phyloP scores from a whole-genome alignment of 1,284 basidiomycete species.

The Tylopilus sp. region DNA sequence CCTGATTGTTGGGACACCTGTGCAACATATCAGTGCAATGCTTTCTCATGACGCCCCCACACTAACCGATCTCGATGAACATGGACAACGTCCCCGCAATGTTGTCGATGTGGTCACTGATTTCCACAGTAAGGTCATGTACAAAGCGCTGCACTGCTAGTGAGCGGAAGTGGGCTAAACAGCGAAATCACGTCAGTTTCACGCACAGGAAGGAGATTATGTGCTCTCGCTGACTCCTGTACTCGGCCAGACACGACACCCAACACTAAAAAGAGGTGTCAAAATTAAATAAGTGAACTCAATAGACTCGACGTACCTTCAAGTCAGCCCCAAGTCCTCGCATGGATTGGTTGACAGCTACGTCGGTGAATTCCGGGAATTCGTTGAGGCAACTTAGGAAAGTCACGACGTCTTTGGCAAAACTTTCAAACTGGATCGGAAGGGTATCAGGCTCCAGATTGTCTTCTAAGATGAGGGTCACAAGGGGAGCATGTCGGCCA shows the following conservation, averaged over 20 bases:
- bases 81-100: slow-evolving; percentile 48
- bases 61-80: slow-evolving; percentile 54
- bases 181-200: slow-evolving; percentile 15
- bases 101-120: slow-evolving; percentile 53
- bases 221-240: slow-evolving; percentile 30
- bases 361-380: slow-evolving; percentile 56
- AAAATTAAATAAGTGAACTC: slow-evolving; percentile 9
- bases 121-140: slow-evolving; percentile 50
- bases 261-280: slow-evolving; percentile 29
- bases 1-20: slow-evolving; percentile 59
- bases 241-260: slow-evolving; percentile 33
- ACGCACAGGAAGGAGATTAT: not conserved
- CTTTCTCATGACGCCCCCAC: slow-evolving; percentile 15
- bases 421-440: slow-evolving; percentile 38
- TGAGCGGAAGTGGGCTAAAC: slow-evolving; percentile 48
- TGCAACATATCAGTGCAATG: slow-evolving; percentile 24
- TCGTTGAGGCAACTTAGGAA: slow-evolving; percentile 54
- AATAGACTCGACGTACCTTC: slow-evolving; percentile 35
- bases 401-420: slow-evolving; percentile 48
- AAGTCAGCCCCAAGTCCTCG: slow-evolving; percentile 48
- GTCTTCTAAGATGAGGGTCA: slow-evolving; percentile 30
- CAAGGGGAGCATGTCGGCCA: slow-evolving; percentile 28
- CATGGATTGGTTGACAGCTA: slow-evolving; percentile 52
- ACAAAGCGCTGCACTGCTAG: slow-evolving; percentile 53
- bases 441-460: slow-evolving; percentile 34